Conservation (phyloP, 257 asterid species). For the Plectranthus barbatus region DNA sequence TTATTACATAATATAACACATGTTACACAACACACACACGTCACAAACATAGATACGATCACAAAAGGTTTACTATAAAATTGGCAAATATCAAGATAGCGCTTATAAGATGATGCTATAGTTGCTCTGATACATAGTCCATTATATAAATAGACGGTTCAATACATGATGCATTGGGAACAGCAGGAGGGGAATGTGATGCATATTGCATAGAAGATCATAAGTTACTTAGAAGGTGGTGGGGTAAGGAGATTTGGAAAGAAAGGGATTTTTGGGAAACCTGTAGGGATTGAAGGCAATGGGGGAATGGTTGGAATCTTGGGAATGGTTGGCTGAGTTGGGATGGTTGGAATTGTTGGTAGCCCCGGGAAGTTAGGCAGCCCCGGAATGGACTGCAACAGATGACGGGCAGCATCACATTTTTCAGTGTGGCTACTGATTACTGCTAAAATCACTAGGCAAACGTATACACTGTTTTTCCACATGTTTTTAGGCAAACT, state of each 20-base stretch:
- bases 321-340: conserved; percentile 17
- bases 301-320: conserved; percentile 12
- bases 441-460: conserved; percentile 7
- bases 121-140: background rate
- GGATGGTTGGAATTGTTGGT: conserved; percentile 12
- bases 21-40: background rate
- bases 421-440: conserved; percentile 6
- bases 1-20: background rate
- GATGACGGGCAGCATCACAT: conserved; percentile 21
- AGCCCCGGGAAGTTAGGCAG: conserved; percentile 13
- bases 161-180: background rate
- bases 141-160: background rate
- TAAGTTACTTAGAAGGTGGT: conserved; percentile 20
- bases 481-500: background rate
- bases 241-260: conserved; percentile 16
- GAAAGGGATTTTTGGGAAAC: conserved; percentile 16
- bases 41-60: background rate
- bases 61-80: background rate
- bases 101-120: background rate
- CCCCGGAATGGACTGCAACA: conserved; percentile 19
- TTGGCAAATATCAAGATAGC: background rate
- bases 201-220: background rate
- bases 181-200: no score
- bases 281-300: conserved; percentile 11
- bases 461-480: background rate